Evolutionary conservation across 441 rosid genomes (phyloP).

Genomic region (Euphorbia schlechtendalii): DNA sequence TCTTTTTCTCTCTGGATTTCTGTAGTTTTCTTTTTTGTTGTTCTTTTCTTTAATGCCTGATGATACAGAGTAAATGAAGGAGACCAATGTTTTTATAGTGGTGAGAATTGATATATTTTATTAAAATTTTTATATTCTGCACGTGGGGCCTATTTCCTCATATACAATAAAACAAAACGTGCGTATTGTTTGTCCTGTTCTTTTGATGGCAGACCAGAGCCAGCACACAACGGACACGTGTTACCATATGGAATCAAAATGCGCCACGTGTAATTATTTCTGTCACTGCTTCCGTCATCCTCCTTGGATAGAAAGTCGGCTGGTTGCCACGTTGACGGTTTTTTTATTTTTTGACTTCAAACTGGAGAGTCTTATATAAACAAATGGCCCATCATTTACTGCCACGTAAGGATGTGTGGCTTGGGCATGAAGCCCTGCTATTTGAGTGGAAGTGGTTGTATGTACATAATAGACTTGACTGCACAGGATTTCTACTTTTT

Average conservation of each 20-base stretch:
- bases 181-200: slow-evolving; percentile 24
- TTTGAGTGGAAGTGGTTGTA: neutral
- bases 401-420: slow-evolving; percentile 13
- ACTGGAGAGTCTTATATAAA: too few relatives aligned
- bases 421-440: neutral
- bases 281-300: slow-evolving; percentile 66
- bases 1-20: neutral
- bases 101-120: neutral
- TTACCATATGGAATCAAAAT: neutral
- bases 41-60: neutral
- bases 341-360: neutral
- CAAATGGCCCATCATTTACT: too few relatives aligned
- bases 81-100: slow-evolving; percentile 23
- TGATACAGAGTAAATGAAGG: neutral
- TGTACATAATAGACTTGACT: neutral
- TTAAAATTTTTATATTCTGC: slow-evolving; percentile 1
- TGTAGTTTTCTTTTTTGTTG: too few relatives aligned
- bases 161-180: too few relatives aligned
- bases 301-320: slow-evolving; percentile 11
- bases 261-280: neutral
- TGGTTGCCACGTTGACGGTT: slow-evolving; percentile 19
- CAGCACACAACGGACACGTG: slow-evolving; percentile 8
- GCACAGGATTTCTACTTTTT: neutral
- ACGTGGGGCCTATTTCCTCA: slow-evolving; percentile 20
- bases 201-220: slow-evolving; percentile 41